Percentiles rank a stretch among this genome's conserved stretches.
Conservation (phyloP, 257 asterid genomes). For the Lavandula angustifolia region DNA sequence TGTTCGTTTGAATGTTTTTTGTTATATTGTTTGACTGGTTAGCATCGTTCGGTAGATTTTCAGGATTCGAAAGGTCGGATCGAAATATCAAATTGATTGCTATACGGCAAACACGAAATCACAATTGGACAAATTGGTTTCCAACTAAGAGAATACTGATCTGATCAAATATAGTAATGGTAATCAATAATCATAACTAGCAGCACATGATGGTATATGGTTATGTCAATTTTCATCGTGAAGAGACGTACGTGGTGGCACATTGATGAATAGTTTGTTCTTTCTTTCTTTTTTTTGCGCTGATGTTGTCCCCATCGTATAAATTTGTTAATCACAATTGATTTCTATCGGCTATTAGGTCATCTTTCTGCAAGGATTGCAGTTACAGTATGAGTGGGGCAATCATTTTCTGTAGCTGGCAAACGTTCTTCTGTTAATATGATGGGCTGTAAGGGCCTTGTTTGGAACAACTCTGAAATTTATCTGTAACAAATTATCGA, state of each 20-base stretch:
- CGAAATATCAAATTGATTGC: slow-evolving; percentile 14
- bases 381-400: not conserved
- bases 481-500: not conserved
- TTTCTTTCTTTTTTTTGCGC: not conserved
- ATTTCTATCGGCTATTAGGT: not conserved
- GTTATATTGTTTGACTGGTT: slow-evolving; percentile 24
- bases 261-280: slow-evolving; percentile 7
- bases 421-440: too few species aligned
- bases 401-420: not conserved
- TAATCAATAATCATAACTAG: not conserved
- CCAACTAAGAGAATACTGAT: slow-evolving; percentile 1
- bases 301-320: slow-evolving; percentile 19
- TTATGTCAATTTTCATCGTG: not conserved
- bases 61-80: slow-evolving; percentile 13
- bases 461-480: not conserved
- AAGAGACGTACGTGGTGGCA: slow-evolving; percentile 14
- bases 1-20: slow-evolving; percentile 17
- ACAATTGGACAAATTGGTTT: not conserved
- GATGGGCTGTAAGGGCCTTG: slow-evolving; percentile 2
- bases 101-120: slow-evolving; percentile 4
- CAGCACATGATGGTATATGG: slow-evolving; percentile 10
- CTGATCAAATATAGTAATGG: slow-evolving; percentile 3
- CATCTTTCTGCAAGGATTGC: not conserved
- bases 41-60: slow-evolving; percentile 12
- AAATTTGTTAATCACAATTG: not conserved